Conservation (phyloP, 108 stramenopile species). For the Skeletonema tropicum region DNA sequence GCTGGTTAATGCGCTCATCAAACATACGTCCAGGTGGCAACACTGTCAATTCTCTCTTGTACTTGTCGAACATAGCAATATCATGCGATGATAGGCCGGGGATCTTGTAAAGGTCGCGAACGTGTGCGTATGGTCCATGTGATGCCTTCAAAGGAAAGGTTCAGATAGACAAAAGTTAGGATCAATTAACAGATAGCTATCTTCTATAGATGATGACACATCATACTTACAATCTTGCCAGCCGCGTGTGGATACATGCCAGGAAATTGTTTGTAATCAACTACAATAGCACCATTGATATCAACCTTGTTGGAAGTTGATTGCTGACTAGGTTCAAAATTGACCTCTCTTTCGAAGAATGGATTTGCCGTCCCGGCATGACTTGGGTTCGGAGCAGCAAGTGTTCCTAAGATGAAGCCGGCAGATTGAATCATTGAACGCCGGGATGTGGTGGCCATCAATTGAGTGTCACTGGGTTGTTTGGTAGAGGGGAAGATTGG, state of each 20-base stretch:
- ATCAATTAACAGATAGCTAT: not conserved
- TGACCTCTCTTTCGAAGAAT: conserved; percentile 29
- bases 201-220: too few relatives aligned
- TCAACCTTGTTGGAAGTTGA: conserved; percentile 64
- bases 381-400: conserved; percentile 29
- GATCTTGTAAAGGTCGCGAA: conserved; percentile 73
- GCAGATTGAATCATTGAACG: conserved; percentile 14
- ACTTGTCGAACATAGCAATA: conserved; percentile 68
- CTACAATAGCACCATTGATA: conserved; percentile 70
- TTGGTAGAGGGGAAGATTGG: conserved; percentile 11
- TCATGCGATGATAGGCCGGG: conserved; percentile 60
- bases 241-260: conserved; percentile 71
- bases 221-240: conserved; percentile 51
- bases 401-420: conserved; percentile 16
- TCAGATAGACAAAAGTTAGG: not conserved
- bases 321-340: conserved; percentile 58
- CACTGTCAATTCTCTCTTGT: conserved; percentile 65
- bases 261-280: conserved; percentile 68
- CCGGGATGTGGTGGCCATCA: conserved; percentile 14
- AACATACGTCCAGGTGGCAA: conserved; percentile 66
- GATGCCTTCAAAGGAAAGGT: conserved; percentile 32
- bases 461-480: conserved; percentile 5
- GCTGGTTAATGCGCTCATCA: conserved; percentile 72
- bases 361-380: conserved; percentile 38
- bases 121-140: conserved; percentile 65